Conservation (phyloP, 768 basidiomycete genomes). For the Dentipellis fragilis region DNA sequence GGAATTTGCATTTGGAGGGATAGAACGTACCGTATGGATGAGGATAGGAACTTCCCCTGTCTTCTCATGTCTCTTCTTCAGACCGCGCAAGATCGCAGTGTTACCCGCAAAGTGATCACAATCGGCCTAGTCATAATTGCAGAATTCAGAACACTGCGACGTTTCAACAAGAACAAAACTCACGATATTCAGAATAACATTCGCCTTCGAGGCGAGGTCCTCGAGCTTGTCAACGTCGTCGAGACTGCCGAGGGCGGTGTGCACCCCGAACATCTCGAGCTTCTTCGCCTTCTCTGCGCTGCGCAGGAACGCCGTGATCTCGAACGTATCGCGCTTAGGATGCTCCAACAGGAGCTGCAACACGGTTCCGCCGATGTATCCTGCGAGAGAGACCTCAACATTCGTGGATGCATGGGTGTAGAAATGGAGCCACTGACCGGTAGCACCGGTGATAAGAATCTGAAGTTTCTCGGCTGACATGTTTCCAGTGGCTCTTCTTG, state of each 20-base stretch:
- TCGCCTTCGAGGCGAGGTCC: not conserved
- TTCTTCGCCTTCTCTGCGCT: not conserved
- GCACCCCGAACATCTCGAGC: not conserved
- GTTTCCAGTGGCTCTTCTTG: too few relatives aligned
- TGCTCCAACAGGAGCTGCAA: not conserved
- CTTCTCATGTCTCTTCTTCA: not conserved
- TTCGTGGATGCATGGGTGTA: too few relatives aligned
- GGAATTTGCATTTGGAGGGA: not conserved
- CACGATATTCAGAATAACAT: not conserved
- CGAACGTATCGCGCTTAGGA: not conserved
- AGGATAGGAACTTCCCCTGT: not conserved
- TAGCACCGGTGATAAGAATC: constrained; percentile 11
- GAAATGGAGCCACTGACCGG: not conserved
- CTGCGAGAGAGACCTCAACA: constrained; percentile 7
- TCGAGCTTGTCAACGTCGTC: not conserved
- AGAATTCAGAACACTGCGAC: not conserved
- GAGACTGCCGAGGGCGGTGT: not conserved
- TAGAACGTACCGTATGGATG: not conserved
- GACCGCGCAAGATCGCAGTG: not conserved
- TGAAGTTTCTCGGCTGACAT: constrained; percentile 4
- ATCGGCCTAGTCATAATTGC: not conserved
- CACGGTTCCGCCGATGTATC: not conserved
- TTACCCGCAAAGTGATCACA: not conserved
- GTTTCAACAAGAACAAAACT: not conserved
- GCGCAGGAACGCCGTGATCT: not conserved